These are phyloP conservation scores for Plasmodium falciparum DNA, from an alignment of 169 alveolate genomes.

Conservation along the genomic window DNA sequence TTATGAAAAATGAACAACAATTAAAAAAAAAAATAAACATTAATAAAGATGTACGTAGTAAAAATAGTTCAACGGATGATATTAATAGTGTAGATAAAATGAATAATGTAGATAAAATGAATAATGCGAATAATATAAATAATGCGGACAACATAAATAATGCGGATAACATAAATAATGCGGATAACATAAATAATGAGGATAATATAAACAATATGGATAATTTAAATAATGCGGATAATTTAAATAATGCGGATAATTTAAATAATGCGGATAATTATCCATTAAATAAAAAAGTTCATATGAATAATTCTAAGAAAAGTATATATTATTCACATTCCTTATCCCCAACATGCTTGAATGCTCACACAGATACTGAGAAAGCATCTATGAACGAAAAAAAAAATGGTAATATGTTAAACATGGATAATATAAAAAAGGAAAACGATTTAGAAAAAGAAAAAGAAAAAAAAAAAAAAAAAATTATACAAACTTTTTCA, in stretches of 20 bases:
- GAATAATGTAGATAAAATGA: background rate
- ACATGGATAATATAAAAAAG: background rate
- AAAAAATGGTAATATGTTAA: background rate
- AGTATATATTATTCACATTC: background rate
- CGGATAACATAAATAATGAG: background rate
- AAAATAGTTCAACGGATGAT: too few species aligned
- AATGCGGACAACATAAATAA: background rate
- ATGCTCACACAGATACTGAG: background rate
- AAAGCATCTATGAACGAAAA: slow-evolving; percentile 3
- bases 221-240: background rate
- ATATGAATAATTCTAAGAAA: background rate
- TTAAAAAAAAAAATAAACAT: slow-evolving; percentile 9
- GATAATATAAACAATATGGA: background rate
- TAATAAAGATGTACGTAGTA: background rate
- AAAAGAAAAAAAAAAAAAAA: slow-evolving; percentile 58
- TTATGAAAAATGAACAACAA: background rate
- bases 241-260: background rate
- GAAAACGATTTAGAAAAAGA: slow-evolving; percentile 13
- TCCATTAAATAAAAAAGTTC: background rate
- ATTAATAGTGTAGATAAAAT: too few species aligned
- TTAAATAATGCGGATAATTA: background rate
- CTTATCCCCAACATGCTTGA: background rate
- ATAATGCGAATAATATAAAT: background rate
- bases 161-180: too few species aligned
- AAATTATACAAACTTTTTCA: slow-evolving; percentile 51